A percentile compares a stretch with the other conserved stretches of the same genome.
Conservation (phyloP, 2,329 filamentous ascomycete genomes). For the Ophiostoma ips region DNA sequence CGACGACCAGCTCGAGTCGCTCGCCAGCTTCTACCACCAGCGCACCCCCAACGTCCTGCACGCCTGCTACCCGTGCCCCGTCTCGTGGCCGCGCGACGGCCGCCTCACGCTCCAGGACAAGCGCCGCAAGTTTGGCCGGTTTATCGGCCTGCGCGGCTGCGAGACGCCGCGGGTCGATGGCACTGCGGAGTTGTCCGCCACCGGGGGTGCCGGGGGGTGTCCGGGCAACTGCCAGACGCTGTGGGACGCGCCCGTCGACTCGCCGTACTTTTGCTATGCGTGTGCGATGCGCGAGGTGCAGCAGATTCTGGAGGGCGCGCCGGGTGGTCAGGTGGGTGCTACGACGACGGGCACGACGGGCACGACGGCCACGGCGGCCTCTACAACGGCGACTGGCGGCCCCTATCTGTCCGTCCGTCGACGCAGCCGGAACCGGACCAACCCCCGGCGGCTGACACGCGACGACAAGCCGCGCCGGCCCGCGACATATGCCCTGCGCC, state of each 20-base stretch:
- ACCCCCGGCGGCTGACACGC: not conserved
- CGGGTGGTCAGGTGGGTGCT: no score
- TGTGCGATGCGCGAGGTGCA: not conserved
- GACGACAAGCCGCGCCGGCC: not conserved
- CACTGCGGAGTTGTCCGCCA: no score
- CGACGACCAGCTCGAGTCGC: conserved; percentile 51
- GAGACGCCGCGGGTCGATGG: conserved; percentile 26
- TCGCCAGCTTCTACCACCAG: conserved; percentile 64
- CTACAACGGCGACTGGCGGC: no score
- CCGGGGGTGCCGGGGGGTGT: no score
- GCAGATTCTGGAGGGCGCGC: not conserved
- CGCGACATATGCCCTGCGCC: not conserved
- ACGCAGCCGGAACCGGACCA: not conserved
- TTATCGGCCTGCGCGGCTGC: conserved; percentile 55
- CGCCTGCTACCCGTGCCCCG: conserved; percentile 51
- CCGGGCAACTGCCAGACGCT: not conserved
- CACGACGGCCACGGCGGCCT: no score
- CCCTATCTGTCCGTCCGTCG: not conserved
- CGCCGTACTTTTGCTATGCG: not conserved
- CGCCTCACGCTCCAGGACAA: conserved; percentile 48
- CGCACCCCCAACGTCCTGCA: conserved; percentile 41
- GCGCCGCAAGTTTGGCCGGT: conserved; percentile 55
- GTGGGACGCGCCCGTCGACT: not conserved
- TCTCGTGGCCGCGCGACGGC: conserved; percentile 41
- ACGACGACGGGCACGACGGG: not conserved